These are phyloP conservation scores for Sambucus nigra DNA, from an alignment of 129 eudicot species.

Conservation along the genomic window DNA sequence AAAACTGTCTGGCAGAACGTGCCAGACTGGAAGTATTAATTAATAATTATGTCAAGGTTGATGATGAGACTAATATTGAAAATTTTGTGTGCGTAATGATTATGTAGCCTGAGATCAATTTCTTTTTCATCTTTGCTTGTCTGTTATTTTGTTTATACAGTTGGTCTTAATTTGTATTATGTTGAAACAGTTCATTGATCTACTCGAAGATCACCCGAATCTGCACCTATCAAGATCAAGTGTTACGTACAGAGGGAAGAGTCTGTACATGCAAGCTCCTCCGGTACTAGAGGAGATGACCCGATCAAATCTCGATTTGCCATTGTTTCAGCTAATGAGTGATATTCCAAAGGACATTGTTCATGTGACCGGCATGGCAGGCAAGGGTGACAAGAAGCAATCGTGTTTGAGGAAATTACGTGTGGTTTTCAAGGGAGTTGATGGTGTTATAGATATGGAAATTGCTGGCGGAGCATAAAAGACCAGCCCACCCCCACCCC, in stretches of 20 bases:
- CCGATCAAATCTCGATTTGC: conserved; percentile 50
- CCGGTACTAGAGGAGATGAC: conserved; percentile 82
- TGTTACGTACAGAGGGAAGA: conserved; percentile 50
- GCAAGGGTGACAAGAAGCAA: conserved; percentile 49
- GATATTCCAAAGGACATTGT: conserved; percentile 40
- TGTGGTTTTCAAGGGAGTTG: conserved; percentile 57
- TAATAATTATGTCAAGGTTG: no score
- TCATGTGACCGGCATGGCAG: conserved; percentile 66
- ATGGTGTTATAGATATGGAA: conserved; percentile 55
- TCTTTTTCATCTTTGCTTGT: background rate
- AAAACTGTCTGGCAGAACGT: no score
- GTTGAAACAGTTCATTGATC: conserved; percentile 64
- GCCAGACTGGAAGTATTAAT: no score
- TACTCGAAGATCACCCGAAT: conserved; percentile 66
- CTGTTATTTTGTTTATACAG: background rate
- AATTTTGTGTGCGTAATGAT: no score
- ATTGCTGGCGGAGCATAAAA: conserved; percentile 72
- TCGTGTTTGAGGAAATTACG: conserved; percentile 61
- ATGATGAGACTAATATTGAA: no score
- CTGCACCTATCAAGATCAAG: conserved; percentile 61
- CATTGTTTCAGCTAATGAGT: conserved; percentile 66
- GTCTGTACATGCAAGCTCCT: conserved; percentile 90
- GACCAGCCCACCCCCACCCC: background rate
- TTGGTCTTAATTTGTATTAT: background rate
- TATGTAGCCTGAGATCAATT: no score